Evolutionary conservation across 2,329 filamentous ascomycete species (phyloP).

Genomic region (Colletotrichum spaethianum): DNA sequence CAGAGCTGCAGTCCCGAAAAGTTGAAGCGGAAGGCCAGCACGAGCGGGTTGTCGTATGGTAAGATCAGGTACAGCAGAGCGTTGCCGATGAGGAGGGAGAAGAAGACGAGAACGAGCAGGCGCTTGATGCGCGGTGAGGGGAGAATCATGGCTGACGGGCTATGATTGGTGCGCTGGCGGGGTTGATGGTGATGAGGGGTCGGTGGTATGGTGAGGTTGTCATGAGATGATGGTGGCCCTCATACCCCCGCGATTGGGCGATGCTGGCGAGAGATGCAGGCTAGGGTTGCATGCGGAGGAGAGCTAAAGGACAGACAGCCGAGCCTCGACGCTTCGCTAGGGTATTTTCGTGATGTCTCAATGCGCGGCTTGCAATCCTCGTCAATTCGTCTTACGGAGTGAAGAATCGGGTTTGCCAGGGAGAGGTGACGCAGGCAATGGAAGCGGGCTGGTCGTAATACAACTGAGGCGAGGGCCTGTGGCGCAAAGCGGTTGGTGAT

Average conservation of each 20-base stretch:
- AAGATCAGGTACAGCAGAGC: constrained; percentile 33
- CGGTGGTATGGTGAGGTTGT: constrained; percentile 4
- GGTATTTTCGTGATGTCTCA: background rate
- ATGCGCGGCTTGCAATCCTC: background rate
- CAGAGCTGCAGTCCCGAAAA: constrained; percentile 48
- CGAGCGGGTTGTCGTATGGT: constrained; percentile 39
- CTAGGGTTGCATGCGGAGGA: background rate
- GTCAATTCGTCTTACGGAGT: background rate
- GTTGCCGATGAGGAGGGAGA: constrained; percentile 30
- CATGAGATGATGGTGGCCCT: constrained; percentile 9
- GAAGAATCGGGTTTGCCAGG: background rate
- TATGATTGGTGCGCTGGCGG: background rate
- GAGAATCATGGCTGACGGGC: constrained; percentile 18
- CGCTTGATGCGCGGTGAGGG: constrained; percentile 29
- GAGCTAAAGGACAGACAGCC: background rate
- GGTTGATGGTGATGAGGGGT: background rate
- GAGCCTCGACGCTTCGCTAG: background rate
- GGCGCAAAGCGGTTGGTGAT: background rate
- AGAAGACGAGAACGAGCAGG: constrained; percentile 8
- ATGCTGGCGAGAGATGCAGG: background rate
- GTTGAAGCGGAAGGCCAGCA: constrained; percentile 42
- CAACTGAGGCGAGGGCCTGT: background rate
- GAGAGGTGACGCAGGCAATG: background rate
- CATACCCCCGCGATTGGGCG: background rate
- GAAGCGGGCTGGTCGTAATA: background rate